Base-by-base conservation (phyloP, 805 yeast genomes). In the Isabelozyma gotoi region DNA sequence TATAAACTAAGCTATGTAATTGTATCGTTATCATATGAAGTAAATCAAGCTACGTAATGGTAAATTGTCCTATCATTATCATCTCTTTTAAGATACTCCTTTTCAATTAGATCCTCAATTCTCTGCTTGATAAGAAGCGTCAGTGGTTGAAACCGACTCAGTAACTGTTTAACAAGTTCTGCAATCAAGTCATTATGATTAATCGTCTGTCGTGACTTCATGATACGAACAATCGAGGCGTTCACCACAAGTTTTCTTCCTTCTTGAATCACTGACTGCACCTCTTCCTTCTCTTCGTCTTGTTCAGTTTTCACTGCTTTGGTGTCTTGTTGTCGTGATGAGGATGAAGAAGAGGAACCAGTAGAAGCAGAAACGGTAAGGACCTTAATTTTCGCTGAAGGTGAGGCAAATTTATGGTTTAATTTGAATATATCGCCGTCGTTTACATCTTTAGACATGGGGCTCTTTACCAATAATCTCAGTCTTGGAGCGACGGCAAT, bases 211-310 rank as follows among this genome's bases (percentile, higher is more conserved):
- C 90, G 69, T 1, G 88, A 76, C 65, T 90, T 90, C 92, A 90
- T 83, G n/a, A 84, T 80, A 40, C 97, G 74, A 4, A 90, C 96
- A 43, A 90, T 77, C 0, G 95, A 94, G 1, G 97, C 96, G 57
- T 88, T 94, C 2, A 85, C 70, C 55, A 84, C 87, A 43, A 75
- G 73, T 45, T 80, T 74, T 44, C 96, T 73, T 4, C 88, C 81
- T 51, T 78, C 84, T 33, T 76, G 74, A 21, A 88, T 70, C 31
- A 71, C 65, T n/a, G 74, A 74, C 59, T 82, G 65, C 0, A 87
- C 84, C 41, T 74, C 74, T 14, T 67, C 65, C 8, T 76, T 63
- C 50, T 82, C 87, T 12, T 68, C 65, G 31, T 80, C 85, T 37
- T 73, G 74, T 47, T 80, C 88, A 1, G 59, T 43, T 32, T 49